Evolutionary conservation across 2,329 filamentous ascomycete genomes (phyloP).

Genomic region (Sporothrix brunneoviolacea): DNA sequence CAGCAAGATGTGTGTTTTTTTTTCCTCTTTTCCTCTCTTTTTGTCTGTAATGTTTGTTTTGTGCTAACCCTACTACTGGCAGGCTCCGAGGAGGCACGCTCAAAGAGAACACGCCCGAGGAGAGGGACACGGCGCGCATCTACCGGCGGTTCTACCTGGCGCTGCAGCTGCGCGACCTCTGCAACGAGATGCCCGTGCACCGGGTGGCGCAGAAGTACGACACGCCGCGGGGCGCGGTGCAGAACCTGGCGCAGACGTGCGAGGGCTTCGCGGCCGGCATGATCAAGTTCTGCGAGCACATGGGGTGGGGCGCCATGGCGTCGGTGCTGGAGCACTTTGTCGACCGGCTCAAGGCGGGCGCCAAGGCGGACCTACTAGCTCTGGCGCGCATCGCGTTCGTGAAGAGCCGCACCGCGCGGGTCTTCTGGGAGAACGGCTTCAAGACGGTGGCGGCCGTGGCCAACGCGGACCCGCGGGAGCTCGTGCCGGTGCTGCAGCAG

Average conservation of each 20-base stretch:
- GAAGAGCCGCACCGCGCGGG: slow-evolving; percentile 66
- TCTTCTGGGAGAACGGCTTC: slow-evolving; percentile 73
- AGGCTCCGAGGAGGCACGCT: slow-evolving; percentile 62
- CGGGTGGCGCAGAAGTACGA: slow-evolving; percentile 64
- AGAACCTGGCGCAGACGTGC: slow-evolving; percentile 66
- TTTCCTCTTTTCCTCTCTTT: not conserved
- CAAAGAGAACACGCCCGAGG: slow-evolving; percentile 54
- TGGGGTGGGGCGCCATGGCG: slow-evolving; percentile 68
- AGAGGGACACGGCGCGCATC: slow-evolving; percentile 54
- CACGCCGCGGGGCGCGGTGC: slow-evolving; percentile 62
- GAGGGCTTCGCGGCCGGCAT: slow-evolving; percentile 74
- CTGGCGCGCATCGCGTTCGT: slow-evolving; percentile 67
- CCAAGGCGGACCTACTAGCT: slow-evolving; percentile 62
- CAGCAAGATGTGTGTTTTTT: slow-evolving; percentile 52
- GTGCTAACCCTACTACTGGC: too few relatives aligned
- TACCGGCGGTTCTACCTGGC: slow-evolving; percentile 70
- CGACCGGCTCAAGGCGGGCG: slow-evolving; percentile 65
- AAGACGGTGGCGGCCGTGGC: slow-evolving; percentile 61
- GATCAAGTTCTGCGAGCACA: slow-evolving; percentile 70
- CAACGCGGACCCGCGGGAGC: slow-evolving; percentile 59
- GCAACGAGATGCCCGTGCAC: slow-evolving; percentile 68
- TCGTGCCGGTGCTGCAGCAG: slow-evolving; percentile 63
- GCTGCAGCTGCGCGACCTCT: slow-evolving; percentile 70
- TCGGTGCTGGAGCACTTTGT: slow-evolving; percentile 70
- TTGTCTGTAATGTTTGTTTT: too few relatives aligned